Evolutionary conservation across 805 yeast species (phyloP), one percentile per base, ranked within the genome.

Genomic region (Debaryomyces prosopidis): DNA sequence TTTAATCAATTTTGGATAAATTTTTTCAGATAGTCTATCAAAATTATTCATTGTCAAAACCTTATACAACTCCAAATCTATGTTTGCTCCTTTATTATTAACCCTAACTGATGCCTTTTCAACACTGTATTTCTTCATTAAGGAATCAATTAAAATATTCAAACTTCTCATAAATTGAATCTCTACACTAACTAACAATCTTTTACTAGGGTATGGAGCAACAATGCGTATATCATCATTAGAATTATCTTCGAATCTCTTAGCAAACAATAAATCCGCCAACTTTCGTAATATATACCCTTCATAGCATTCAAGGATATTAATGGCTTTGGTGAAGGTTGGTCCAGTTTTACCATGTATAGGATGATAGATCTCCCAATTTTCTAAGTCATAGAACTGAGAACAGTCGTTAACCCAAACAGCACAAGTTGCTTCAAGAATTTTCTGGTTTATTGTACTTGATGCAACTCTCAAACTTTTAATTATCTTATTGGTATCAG

Each of bases 381-480:
- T 62, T 44, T 72, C 76, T n/a, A 72, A 54, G 40, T 71, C 76
- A 49, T 67, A 69, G 33, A 72, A 66, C 47, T 72, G 77, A 2
- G 72, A 60, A 49, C 76, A 71, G 48, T 72, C 77, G 46, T 72
- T 72, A 3, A 71, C 71, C 76, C 76, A 72, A 0, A 68, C 68
- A 3, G 76, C 61, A 50, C 76, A 72, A 2, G 65, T 52, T 1
- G 73, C 75, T 52, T 72, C 76, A 42, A 71, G 47, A 11, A 71
- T 63, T 39, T 62, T 62, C 51, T 70, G 77, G 46, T 66, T 71
- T 14, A 69, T 62, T 15, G 59, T 51, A 9, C 54, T 19, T 3
- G 71, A 63, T 3, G 68, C 54, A n/a, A 51, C 59, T 36, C 75
- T 52, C 45, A 72, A 60, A 35, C 52, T 51, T 41, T 70, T 70